phyloP scores from a whole-genome alignment of 83 land plant species.

The Diphasiastrum complanatum region DNA sequence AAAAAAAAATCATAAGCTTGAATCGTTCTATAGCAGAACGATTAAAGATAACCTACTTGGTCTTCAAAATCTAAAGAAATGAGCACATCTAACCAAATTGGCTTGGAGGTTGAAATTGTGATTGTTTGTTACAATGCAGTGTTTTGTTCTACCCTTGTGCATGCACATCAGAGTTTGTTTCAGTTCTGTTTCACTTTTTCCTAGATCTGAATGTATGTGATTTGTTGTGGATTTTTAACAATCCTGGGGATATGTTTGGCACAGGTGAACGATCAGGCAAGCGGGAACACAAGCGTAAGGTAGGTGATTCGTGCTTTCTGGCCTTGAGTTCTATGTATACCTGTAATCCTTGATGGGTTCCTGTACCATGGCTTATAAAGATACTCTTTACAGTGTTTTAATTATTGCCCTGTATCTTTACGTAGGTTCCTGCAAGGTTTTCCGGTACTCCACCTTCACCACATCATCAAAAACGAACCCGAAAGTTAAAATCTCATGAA shows the following conservation, averaged over 20 bases:
- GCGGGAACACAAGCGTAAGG: conserved; percentile 51
- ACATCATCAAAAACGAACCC: neutral
- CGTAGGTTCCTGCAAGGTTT: conserved; percentile 11
- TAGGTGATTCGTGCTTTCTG: conserved; percentile 4
- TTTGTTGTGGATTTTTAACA: conserved; percentile 7
- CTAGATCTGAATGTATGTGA: neutral
- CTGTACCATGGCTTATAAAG: neutral
- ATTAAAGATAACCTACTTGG: neutral
- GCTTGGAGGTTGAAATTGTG: too few relatives aligned
- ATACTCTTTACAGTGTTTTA: neutral
- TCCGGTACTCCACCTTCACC: conserved; percentile 15
- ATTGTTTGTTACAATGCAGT: too few relatives aligned
- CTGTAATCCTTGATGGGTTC: neutral
- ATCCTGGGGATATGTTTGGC: neutral
- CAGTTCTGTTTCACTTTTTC: conserved; percentile 4
- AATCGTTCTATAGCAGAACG: too few relatives aligned
- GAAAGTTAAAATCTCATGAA: conserved; percentile 7
- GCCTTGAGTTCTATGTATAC: neutral
- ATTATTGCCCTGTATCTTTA: neutral
- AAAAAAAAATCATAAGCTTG: too few relatives aligned
- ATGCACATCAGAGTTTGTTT: too few relatives aligned
- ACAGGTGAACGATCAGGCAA: conserved; percentile 47
- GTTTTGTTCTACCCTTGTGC: too few relatives aligned
- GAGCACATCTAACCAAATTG: neutral
- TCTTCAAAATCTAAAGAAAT: neutral